Percentiles rank a stretch among this genome's conserved stretches.
phyloP scores from a whole-genome alignment of 495 filamentous ascomycete genomes.

The Penicillium coffeae region DNA sequence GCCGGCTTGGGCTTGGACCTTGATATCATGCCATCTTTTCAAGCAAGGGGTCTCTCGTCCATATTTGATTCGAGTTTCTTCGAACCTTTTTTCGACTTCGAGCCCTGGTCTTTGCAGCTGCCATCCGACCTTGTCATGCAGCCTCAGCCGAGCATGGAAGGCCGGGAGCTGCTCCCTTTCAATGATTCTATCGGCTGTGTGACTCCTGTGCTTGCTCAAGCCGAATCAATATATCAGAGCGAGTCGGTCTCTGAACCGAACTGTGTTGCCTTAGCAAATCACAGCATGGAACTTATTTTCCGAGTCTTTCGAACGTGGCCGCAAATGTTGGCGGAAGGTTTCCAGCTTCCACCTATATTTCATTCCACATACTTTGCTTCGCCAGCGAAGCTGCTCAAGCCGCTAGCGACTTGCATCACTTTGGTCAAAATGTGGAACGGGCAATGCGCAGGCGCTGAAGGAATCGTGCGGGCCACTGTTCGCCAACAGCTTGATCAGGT shows the following conservation, averaged over 20 bases:
- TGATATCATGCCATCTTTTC: neutral
- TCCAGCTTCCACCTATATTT: conserved; percentile 1
- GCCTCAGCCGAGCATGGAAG: neutral
- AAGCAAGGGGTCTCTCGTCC: neutral
- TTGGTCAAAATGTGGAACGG: conserved; percentile 39
- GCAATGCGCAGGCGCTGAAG: conserved; percentile 24
- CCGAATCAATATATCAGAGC: neutral
- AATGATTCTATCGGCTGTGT: neutral
- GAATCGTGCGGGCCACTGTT: conserved; percentile 26
- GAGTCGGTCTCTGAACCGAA: neutral
- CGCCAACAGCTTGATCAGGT: conserved; percentile 26
- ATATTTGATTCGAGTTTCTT: conserved; percentile 12
- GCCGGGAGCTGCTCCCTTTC: neutral
- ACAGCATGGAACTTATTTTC: conserved; percentile 4
- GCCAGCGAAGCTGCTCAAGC: neutral
- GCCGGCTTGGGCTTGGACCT: neutral
- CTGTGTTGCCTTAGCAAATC: conserved; percentile 1
- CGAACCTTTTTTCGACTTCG: conserved; percentile 3
- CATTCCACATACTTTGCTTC: neutral
- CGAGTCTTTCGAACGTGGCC: conserved; percentile 5
- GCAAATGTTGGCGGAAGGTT: conserved; percentile 3
- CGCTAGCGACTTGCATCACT: conserved; percentile 11
- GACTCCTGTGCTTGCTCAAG: neutral
- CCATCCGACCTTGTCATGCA: conserved; percentile 1
- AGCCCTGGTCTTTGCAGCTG: neutral